Conservation (phyloP, 805 yeast species). For the Pichia sporocuriosa region DNA sequence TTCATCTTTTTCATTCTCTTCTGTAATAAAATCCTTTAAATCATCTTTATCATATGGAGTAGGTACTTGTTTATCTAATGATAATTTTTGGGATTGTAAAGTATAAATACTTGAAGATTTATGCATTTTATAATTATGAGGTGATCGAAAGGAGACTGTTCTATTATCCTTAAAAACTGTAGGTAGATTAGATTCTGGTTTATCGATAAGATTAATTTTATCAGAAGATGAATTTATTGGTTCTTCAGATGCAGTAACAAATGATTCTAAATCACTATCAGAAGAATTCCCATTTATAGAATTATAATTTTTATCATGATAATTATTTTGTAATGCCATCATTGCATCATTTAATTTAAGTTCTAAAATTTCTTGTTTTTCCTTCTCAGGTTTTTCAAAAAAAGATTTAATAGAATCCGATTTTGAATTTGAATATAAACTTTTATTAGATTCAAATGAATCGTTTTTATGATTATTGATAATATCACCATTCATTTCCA, state of each 20-base stretch:
- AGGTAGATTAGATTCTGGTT: neutral
- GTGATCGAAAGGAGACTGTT: neutral
- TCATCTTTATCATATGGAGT: conserved; percentile 12
- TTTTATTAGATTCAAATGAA: too few relatives aligned
- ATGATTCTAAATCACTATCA: conserved; percentile 1
- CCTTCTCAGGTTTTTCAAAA: neutral
- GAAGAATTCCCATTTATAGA: too few relatives aligned
- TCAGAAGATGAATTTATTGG: neutral
- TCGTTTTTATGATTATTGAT: too few relatives aligned
- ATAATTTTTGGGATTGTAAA: conserved; percentile 7
- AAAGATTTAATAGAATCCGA: neutral
- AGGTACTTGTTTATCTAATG: conserved; percentile 7
- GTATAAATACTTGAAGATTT: conserved; percentile 6
- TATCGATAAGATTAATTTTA: neutral
- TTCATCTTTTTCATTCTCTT: neutral
- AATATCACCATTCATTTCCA: too few relatives aligned
- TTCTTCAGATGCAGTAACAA: conserved; percentile 3
- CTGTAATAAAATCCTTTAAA: conserved; percentile 10
- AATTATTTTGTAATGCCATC: neutral
- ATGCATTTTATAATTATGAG: neutral
- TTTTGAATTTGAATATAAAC: neutral
- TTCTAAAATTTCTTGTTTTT: conserved; percentile 5
- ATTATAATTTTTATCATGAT: neutral
- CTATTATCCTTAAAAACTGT: neutral
- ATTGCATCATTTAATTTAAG: conserved; percentile 8